Base-by-base conservation (phyloP, 345 rosid species). In the Rubroshorea leprosula region DNA sequence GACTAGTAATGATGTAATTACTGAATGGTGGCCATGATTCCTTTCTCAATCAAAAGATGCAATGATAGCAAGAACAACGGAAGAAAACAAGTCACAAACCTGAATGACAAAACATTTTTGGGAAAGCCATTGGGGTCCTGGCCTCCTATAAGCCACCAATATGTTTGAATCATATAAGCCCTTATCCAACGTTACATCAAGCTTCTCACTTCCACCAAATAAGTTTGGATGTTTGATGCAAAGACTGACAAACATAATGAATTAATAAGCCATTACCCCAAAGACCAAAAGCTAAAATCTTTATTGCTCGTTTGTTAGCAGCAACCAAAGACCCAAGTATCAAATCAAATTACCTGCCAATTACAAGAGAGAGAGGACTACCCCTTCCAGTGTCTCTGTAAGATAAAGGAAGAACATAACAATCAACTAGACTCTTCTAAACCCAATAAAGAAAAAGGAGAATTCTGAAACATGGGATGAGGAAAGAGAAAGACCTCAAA, bases 131-230 rank as follows among this genome's bases (percentile, higher is more conserved):
- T 92, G 85, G 12, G 95, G 96, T 68, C 96, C 80, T 15, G 96
- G 98, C 73, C 96, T 84, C 75, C 96, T 63, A 58, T 78, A 92
- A 71, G 95, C 95, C 51, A 89, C 68, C 47, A 86, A 55, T n/a
- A 85, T 69, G 70, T 86, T 92, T 43, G 96, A 92, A 80, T 92
- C 95, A 66, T 68, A 92, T 14, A 89, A 72, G 43, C 96, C 98
- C 65, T 89, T 92, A 67, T 92, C 87, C 98, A 86, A 92, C 0
- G 90, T 84, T 17, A 92, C 86, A 67, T 92, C 98, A 16, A 92
- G 95, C 85, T 89, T 92, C 76, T 92, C 98, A 45, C 95, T 92
- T 69, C 98, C 98, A 67, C 96, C 98, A 78, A 89, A 92, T 68
- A 92, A 73, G 77, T 92, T 89, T 9, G 98, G 90, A 74, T 92